phyloP scores from a whole-genome alignment of 768 basidiomycete species.

The Rubroboletus pulcherrimus region DNA sequence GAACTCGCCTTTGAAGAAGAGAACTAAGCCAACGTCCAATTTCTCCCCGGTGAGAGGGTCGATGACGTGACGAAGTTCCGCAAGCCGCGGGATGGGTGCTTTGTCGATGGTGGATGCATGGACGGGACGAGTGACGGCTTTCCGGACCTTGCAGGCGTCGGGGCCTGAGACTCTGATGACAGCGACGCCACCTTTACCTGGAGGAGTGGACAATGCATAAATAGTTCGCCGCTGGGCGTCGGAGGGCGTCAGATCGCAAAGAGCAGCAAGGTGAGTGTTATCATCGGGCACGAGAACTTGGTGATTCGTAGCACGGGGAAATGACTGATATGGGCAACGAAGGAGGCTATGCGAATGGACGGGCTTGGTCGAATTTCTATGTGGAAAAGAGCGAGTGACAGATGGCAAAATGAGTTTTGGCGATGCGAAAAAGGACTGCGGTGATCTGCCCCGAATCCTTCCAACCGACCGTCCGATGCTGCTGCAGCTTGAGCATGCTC shows the following conservation, averaged over 20 bases:
- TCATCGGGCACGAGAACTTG: neutral
- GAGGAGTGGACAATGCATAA: conserved; percentile 84
- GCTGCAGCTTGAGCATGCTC: conserved; percentile 17
- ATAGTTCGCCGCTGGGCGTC: conserved; percentile 69
- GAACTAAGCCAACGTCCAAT: conserved; percentile 76
- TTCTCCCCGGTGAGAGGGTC: conserved; percentile 57
- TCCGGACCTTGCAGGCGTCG: conserved; percentile 60
- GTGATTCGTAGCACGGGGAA: neutral
- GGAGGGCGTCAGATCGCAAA: conserved; percentile 28
- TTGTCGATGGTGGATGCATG: conserved; percentile 2
- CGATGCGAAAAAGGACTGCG: neutral
- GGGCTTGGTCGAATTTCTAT: conserved; percentile 23
- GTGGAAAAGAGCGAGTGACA: conserved; percentile 17
- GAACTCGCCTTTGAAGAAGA: too few relatives aligned
- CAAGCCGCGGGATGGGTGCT: conserved; percentile 56
- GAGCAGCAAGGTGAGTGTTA: neutral
- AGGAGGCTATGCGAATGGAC: conserved; percentile 17
- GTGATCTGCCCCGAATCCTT: conserved; percentile 1
- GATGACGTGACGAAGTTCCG: conserved; percentile 67
- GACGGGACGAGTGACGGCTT: conserved; percentile 46
- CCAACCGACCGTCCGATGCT: conserved; percentile 3
- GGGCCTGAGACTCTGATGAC: conserved; percentile 84
- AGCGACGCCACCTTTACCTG: conserved; percentile 80
- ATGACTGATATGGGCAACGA: conserved; percentile 13
- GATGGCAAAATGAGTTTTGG: conserved; percentile 11